Conservation (phyloP, 1,284 basidiomycete species). For the Ceratobasidium theobromae region DNA sequence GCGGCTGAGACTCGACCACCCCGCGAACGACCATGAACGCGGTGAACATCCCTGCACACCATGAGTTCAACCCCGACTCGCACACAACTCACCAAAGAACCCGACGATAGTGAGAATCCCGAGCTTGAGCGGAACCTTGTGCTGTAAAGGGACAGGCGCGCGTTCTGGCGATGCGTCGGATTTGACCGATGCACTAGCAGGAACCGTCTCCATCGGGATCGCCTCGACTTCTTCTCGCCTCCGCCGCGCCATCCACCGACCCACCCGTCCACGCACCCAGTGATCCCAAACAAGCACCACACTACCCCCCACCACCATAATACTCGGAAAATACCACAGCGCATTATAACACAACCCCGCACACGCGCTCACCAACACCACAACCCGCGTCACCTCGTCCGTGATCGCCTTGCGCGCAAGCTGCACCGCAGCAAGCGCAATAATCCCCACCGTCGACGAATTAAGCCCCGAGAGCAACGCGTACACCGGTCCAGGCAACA, state of each 20-base stretch:
- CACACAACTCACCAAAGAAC: constrained; percentile 30
- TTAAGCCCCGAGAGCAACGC: constrained; percentile 59
- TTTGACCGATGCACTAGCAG: neutral
- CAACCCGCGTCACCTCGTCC: constrained; percentile 50
- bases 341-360: constrained; percentile 57
- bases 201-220: constrained; percentile 4
- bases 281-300: constrained; percentile 45
- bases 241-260: neutral
- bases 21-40: constrained; percentile 44
- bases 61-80: neutral
- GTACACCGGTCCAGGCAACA: constrained; percentile 53
- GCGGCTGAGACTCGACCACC: constrained; percentile 40
- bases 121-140: constrained; percentile 16
- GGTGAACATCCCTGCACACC: constrained; percentile 39
- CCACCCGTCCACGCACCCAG: constrained; percentile 36
- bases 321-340: constrained; percentile 49
- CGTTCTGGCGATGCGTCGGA: neutral
- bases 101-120: constrained; percentile 28
- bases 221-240: constrained; percentile 4
- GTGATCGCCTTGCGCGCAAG: constrained; percentile 53
- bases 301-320: constrained; percentile 45
- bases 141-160: neutral
- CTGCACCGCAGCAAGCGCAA: constrained; percentile 57
- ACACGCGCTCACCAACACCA: constrained; percentile 52
- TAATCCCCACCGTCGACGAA: constrained; percentile 58